Conservation (phyloP, 257 asterid genomes). For the Anisodus tanguticus region DNA sequence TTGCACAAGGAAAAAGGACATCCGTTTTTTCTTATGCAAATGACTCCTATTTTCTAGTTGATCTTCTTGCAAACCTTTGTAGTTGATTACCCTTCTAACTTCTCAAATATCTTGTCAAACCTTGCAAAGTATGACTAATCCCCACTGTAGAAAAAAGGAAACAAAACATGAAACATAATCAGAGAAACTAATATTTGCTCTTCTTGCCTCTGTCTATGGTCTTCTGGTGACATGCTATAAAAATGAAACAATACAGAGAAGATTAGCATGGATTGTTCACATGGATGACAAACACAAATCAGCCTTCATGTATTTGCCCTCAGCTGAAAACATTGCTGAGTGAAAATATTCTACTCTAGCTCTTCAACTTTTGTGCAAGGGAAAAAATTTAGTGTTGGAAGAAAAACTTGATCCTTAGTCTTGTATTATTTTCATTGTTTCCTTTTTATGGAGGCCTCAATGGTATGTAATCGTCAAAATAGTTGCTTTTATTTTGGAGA, state of each 20-base stretch:
- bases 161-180: not conserved
- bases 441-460: not conserved
- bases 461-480: not conserved
- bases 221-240: not conserved
- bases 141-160: not conserved
- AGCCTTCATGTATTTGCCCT: not conserved
- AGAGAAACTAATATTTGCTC: not conserved
- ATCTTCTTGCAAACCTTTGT: not conserved
- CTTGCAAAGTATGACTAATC: constrained; percentile 2
- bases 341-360: not conserved
- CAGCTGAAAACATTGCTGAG: not conserved
- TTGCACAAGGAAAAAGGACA: not conserved
- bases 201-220: not conserved
- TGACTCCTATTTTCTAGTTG: not conserved
- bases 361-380: not conserved
- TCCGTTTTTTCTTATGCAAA: not conserved
- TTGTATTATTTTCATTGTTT: not conserved
- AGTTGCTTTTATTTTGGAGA: not conserved
- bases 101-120: not conserved
- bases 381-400: not conserved
- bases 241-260: constrained; percentile 1
- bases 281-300: not conserved
- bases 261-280: not conserved
- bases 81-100: no score
- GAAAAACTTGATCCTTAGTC: not conserved